Conservation (phyloP, 2,329 filamentous ascomycete species). For the Sporothrix luriei region DNA sequence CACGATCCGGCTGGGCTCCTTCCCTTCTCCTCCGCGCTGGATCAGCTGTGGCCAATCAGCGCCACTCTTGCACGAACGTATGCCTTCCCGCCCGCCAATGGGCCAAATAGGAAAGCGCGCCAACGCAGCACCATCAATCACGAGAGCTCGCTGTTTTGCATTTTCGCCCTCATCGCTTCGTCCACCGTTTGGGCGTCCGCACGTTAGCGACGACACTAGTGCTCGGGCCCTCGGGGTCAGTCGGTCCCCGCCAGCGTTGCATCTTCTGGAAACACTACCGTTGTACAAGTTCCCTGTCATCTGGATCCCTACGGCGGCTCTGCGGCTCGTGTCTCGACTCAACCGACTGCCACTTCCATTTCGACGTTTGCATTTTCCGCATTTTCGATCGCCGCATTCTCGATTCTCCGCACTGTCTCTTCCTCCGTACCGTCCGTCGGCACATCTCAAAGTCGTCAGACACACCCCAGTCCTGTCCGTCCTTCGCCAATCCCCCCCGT, state of each 20-base stretch:
- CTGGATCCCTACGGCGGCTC: not conserved
- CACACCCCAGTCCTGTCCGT: not conserved
- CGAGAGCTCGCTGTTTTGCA: not conserved
- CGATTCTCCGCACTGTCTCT: not conserved
- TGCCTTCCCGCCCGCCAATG: not conserved
- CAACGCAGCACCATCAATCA: not conserved
- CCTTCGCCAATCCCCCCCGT: not conserved
- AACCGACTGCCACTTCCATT: conserved; percentile 10
- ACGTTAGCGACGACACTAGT: not conserved
- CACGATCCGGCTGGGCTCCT: not conserved
- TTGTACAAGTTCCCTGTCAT: not conserved
- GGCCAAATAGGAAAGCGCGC: conserved; percentile 6
- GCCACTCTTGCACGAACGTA: not conserved
- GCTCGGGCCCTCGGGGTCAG: conserved; percentile 32
- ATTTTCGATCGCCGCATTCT: not conserved
- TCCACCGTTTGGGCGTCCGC: not conserved
- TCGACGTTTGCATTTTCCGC: not conserved
- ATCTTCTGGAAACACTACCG: no score
- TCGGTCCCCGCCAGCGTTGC: conserved; percentile 22
- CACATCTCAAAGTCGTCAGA: not conserved
- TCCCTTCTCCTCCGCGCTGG: not conserved
- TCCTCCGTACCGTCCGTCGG: not conserved
- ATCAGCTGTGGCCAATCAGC: not conserved
- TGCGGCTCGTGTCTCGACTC: conserved; percentile 1
- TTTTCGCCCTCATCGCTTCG: not conserved